phyloP scores from a whole-genome alignment of 306 rosid genomes.

The Cicer arietinum region DNA sequence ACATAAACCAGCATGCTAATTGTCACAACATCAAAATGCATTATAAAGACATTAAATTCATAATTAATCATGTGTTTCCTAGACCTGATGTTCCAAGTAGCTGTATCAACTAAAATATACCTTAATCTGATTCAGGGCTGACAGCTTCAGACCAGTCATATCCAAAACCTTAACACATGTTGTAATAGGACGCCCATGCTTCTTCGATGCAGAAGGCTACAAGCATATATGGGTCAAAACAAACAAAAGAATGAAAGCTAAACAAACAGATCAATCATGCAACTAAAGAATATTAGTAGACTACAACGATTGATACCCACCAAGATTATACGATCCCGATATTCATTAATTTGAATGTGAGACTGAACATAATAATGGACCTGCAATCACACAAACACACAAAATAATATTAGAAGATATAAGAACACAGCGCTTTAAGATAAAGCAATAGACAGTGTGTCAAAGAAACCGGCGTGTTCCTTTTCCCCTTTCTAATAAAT shows the following conservation, averaged over 20 bases:
- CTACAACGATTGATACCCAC: conserved; percentile 54
- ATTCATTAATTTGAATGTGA: conserved; percentile 96
- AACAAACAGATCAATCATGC: conserved; percentile 16
- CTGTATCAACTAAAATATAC: conserved; percentile 46
- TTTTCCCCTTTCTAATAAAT: conserved; percentile 32
- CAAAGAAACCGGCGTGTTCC: conserved; percentile 25
- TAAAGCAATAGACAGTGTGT: conserved; percentile 8
- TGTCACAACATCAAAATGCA: conserved; percentile 28
- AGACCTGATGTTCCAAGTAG: conserved; percentile 13
- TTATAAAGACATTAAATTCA: conserved; percentile 1
- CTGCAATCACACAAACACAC: conserved; percentile 49
- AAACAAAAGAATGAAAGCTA: conserved; percentile 30
- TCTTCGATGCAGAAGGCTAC: conserved; percentile 91
- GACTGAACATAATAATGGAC: conserved; percentile 97
- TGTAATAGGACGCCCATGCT: conserved; percentile 72
- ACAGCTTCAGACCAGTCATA: conserved; percentile 93
- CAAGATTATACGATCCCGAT: conserved; percentile 83
- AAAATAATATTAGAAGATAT: conserved; percentile 24
- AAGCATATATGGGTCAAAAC: conserved; percentile 44
- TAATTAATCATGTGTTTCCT: not conserved
- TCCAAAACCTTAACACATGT: conserved; percentile 91
- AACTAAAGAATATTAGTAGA: conserved; percentile 6
- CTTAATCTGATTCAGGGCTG: conserved; percentile 92
- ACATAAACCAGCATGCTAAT: not conserved
- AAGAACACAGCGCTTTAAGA: conserved; percentile 20